Conservation (phyloP, 2,329 filamentous ascomycete genomes). For the Beauveria pseudobassiana region DNA sequence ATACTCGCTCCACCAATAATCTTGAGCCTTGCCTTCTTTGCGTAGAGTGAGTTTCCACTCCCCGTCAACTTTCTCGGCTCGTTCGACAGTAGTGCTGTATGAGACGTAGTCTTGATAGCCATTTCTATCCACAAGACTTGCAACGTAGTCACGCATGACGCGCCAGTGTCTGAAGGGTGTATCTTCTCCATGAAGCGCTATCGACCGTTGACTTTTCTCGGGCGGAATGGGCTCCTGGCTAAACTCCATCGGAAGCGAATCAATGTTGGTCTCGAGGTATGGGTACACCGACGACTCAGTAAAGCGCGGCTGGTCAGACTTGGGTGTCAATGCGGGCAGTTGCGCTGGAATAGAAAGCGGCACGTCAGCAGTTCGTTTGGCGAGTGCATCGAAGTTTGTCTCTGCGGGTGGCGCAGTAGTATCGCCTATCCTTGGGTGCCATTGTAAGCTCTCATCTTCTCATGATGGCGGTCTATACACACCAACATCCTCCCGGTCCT, state of each 20-base stretch:
- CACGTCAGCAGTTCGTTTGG: constrained; percentile 32
- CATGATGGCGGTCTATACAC: background rate
- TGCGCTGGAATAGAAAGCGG: constrained; percentile 37
- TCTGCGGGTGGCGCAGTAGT: background rate
- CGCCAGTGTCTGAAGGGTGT: constrained; percentile 57
- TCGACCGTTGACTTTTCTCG: constrained; percentile 22
- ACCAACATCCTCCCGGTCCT: background rate
- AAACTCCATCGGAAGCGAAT: constrained; percentile 52
- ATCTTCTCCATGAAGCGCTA: constrained; percentile 40
- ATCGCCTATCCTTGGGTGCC: background rate
- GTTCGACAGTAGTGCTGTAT: constrained; percentile 56
- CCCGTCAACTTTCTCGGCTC: constrained; percentile 39
- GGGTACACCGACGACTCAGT: constrained; percentile 54
- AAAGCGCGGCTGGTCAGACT: constrained; percentile 39
- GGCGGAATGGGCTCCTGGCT: constrained; percentile 46
- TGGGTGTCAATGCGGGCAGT: constrained; percentile 39
- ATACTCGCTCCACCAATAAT: constrained; percentile 56
- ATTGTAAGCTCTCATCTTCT: background rate
- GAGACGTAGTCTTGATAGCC: constrained; percentile 45
- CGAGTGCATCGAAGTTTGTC: background rate
- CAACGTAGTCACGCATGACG: constrained; percentile 48
- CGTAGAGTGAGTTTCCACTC: constrained; percentile 47
- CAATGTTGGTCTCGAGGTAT: constrained; percentile 58
- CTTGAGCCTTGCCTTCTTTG: constrained; percentile 28
- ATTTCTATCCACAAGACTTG: constrained; percentile 41